Conservation (phyloP, 2,329 filamentous ascomycete genomes). For the Exophiala viscosa region DNA sequence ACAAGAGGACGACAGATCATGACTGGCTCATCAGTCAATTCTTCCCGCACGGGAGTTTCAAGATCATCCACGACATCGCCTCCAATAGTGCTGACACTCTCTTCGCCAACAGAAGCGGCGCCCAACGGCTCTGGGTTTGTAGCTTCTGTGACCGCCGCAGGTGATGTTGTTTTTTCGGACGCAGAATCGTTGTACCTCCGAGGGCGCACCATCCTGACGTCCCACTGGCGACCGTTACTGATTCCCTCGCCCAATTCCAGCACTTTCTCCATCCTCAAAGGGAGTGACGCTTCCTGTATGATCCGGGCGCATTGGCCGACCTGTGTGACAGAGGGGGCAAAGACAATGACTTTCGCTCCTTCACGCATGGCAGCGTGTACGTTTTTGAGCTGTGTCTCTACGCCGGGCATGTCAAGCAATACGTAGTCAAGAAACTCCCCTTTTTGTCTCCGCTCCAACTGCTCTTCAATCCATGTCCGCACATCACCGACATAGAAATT, state of each 20-base stretch:
- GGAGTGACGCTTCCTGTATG: constrained; percentile 53
- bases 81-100: not conserved
- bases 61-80: not conserved
- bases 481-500: constrained; percentile 71
- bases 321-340: constrained; percentile 75
- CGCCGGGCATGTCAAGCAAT: constrained; percentile 68
- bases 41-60: not conserved
- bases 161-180: not conserved
- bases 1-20: constrained; percentile 54
- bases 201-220: constrained; percentile 40
- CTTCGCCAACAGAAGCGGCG: not conserved
- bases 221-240: constrained; percentile 47
- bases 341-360: constrained; percentile 65
- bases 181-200: constrained; percentile 5
- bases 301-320: constrained; percentile 61
- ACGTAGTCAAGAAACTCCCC: constrained; percentile 67
- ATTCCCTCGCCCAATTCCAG: constrained; percentile 46
- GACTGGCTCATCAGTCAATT: constrained; percentile 33
- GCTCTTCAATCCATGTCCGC: constrained; percentile 56
- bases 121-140: constrained; percentile 19
- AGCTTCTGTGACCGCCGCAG: not conserved
- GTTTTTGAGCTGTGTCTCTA: constrained; percentile 49
- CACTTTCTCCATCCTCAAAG: constrained; percentile 47
- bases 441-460: constrained; percentile 12
- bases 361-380: constrained; percentile 54